Evolutionary conservation across 768 basidiomycete species (phyloP), one percentile per base, ranked within the genome.

Genomic region (Lactarius vividus): DNA sequence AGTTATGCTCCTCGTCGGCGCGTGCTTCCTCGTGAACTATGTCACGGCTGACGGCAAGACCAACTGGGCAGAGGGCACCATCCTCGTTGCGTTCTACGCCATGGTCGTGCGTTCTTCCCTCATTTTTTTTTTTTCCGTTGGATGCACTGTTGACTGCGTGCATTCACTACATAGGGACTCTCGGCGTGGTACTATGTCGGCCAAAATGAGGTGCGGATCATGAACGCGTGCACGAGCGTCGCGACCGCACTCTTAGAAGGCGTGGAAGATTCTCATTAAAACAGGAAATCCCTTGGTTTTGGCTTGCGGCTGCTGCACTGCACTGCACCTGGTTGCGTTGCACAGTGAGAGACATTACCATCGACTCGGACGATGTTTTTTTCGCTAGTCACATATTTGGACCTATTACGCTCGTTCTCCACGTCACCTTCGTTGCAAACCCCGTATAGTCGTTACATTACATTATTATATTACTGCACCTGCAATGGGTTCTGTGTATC

Each of bases 21-120:
- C 88, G 2, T 87, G 85, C 71, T 90, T 91, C 78, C 76, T 91
- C 57, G 89, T 91, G 60, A 92, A 92, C 75, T 90, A 88, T 72
- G 86, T 91, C 59, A 90, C 89, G 15, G 87, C 88, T 0, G 89
- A 91, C 72, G 78, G 84, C 16, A 90, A 91, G 75, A 91, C 90
- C 4, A 91, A 91, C 71, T 91, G 89, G 88, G 84, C 82, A 1
- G 89, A 91, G 76, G 88, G 90, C 18, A 79, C 81, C 53, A 81
- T 85, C 23, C 82, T 91, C 81, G 77, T 90, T 31, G 72, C 83
- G 31, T 88, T 89, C 74, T 91, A 90, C 72, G 56, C 80, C 58
- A 87, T 90, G 83, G 86, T 87, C 62, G 88, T 82, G 52, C 65
- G 82, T 75, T 11, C 3, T 29, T 15, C 23, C 40, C 31, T 11